phyloP scores from a whole-genome alignment of 306 rosid species.

The Vigna unguiculata region DNA sequence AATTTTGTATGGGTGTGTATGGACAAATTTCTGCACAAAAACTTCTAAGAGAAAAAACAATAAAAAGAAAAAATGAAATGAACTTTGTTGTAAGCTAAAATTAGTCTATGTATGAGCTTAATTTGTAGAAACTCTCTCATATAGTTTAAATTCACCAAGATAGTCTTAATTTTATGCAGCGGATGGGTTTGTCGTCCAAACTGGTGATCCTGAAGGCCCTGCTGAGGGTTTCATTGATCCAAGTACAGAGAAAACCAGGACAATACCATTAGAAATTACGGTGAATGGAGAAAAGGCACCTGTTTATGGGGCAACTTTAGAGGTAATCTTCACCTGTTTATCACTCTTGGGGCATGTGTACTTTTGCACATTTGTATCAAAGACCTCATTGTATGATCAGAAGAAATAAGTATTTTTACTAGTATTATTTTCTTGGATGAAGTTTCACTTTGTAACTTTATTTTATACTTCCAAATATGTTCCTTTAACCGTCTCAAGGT shows the following conservation, averaged over 20 bases:
- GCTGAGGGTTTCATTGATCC: conserved; percentile 99
- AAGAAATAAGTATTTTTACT: background rate
- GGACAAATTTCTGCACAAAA: too few relatives aligned
- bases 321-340: conserved; percentile 60
- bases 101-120: too few relatives aligned
- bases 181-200: conserved; percentile 97
- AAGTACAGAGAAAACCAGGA: conserved; percentile 89
- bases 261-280: conserved; percentile 81
- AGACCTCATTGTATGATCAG: background rate
- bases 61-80: too few relatives aligned
- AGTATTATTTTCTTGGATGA: conserved; percentile 10
- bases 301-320: conserved; percentile 88
- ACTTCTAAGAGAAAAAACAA: too few relatives aligned
- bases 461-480: conserved; percentile 5
- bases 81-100: too few relatives aligned
- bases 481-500: background rate
- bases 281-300: conserved; percentile 86
- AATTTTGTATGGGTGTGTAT: background rate
- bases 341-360: conserved; percentile 6
- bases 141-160: background rate
- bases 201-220: conserved; percentile 99
- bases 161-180: conserved; percentile 59
- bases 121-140: too few relatives aligned
- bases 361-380: conserved; percentile 9
- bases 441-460: background rate